phyloP scores from a whole-genome alignment of 1,284 basidiomycete species.

The Trametes polyzona region DNA sequence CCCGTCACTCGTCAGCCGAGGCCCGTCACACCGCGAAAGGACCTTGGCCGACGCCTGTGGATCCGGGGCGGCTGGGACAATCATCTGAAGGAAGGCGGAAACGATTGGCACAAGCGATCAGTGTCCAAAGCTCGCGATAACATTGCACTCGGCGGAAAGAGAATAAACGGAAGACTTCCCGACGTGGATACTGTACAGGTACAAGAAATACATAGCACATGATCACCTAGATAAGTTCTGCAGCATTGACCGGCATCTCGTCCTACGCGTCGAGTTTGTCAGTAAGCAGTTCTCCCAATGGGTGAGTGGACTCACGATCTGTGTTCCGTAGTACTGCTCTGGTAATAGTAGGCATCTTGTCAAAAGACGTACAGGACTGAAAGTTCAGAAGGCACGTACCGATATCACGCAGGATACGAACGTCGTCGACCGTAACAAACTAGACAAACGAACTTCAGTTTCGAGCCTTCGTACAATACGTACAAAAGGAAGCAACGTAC shows the following conservation, averaged over 20 bases:
- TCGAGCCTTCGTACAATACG: conserved; percentile 33
- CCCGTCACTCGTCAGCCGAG: conserved; percentile 7
- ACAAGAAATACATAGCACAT: conserved; percentile 42
- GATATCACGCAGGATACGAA: conserved; percentile 89
- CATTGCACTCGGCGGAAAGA: conserved; percentile 22
- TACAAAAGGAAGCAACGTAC: conserved; percentile 45
- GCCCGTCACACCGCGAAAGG: neutral
- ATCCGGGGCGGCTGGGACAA: neutral
- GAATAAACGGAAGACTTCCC: conserved; percentile 26
- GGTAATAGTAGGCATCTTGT: conserved; percentile 15
- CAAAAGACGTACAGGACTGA: conserved; percentile 11
- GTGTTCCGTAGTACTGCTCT: conserved; percentile 90
- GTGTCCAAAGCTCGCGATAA: conserved; percentile 14
- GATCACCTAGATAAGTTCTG: conserved; percentile 72
- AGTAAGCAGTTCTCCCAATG: conserved; percentile 18
- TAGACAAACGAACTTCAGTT: neutral
- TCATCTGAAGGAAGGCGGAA: neutral
- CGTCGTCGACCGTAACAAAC: conserved; percentile 93
- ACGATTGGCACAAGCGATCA: neutral
- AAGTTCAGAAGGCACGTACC: conserved; percentile 51
- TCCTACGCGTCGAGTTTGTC: conserved; percentile 53
- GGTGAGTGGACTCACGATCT: conserved; percentile 63
- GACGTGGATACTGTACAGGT: conserved; percentile 40
- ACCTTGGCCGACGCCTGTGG: neutral
- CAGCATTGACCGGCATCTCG: conserved; percentile 94